These are phyloP conservation scores for Candida gigantensis DNA, from an alignment of 1,139 yeast species.

Conservation along the genomic window DNA sequence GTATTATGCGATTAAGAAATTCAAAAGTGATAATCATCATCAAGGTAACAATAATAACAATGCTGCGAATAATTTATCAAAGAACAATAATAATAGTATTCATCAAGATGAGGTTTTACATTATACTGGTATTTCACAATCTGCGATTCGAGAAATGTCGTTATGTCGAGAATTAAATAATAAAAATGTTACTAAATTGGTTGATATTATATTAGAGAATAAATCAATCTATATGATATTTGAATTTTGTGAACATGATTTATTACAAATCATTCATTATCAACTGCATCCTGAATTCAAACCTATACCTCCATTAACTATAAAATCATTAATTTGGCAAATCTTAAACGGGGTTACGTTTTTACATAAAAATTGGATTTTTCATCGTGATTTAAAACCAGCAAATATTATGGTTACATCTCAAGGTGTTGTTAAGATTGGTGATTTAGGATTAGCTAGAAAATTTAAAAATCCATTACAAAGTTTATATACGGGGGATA, in stretches of 20 bases:
- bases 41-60: slow-evolving; percentile 34
- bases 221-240: slow-evolving; percentile 93
- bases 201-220: slow-evolving; percentile 85
- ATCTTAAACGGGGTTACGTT: slow-evolving; percentile 88
- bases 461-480: slow-evolving; percentile 88
- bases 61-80: slow-evolving; percentile 2
- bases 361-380: slow-evolving; percentile 91
- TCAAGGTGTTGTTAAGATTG: slow-evolving; percentile 88
- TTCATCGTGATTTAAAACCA: slow-evolving; percentile 94
- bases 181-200: slow-evolving; percentile 73
- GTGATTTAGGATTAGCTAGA: slow-evolving; percentile 93
- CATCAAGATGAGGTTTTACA: slow-evolving; percentile 77
- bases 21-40: slow-evolving; percentile 83
- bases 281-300: slow-evolving; percentile 88
- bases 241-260: slow-evolving; percentile 94
- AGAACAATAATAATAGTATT: slow-evolving; percentile 36
- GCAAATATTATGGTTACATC: slow-evolving; percentile 96
- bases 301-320: slow-evolving; percentile 72
- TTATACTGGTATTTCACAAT: slow-evolving; percentile 94
- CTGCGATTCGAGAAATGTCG: slow-evolving; percentile 96
- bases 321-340: slow-evolving; percentile 89
- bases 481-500: slow-evolving; percentile 88
- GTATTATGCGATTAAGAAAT: slow-evolving; percentile 86
- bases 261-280: slow-evolving; percentile 87
- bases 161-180: slow-evolving; percentile 85